Evolutionary conservation across 2,329 filamentous ascomycete species (phyloP), one percentile per base, ranked within the genome.

Genomic region (Chaetomiaceae sp.): DNA sequence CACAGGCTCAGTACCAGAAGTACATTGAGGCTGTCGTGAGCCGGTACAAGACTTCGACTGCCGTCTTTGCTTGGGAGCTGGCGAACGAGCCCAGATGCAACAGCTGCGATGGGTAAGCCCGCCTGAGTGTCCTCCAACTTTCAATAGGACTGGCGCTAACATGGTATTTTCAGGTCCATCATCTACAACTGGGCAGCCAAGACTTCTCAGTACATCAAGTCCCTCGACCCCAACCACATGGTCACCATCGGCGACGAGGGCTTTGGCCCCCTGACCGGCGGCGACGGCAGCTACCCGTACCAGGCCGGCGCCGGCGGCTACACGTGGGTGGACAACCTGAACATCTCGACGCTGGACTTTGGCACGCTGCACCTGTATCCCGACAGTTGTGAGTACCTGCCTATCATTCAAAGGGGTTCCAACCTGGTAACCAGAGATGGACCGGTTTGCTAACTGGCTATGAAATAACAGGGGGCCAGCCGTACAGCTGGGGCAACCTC

Each of bases 151-250:
- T n/a, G n/a, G n/a, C n/a, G n/a, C 30, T 33, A 33, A 33, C 30
- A 33, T 13, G 12, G 6, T 12, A 6, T 12, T n/a, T 12, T 33
- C 30, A 33, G 30, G 10, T 33, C 30, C 30, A 73, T 83, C 19
- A 71, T 86, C 53, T 75, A 73, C 30, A 70, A 77, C 39, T 86
- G 82, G 83, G 78, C 80, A 16, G 66, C 70, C 10, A 66, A 69
- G 12, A 81, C 75, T 12, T 81, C 77, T 20, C 66, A 70, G 8
- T 85, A 82, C 59, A 78, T 86, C 63, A 84, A 85, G 63, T 74
- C 70, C 3, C 66, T 86, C 5, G 83, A 86, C 60, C 57, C 72
- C 1, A 63, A 73, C 41, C 83, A 85, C 63, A 76, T 85, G 72
- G 81, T 85, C 37, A 76, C 77, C 0, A 72, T 82, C 17, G 82